Percentiles rank a stretch among this genome's conserved stretches.
phyloP scores from a whole-genome alignment of 306 rosid genomes.

The Cicer chorassanicum region DNA sequence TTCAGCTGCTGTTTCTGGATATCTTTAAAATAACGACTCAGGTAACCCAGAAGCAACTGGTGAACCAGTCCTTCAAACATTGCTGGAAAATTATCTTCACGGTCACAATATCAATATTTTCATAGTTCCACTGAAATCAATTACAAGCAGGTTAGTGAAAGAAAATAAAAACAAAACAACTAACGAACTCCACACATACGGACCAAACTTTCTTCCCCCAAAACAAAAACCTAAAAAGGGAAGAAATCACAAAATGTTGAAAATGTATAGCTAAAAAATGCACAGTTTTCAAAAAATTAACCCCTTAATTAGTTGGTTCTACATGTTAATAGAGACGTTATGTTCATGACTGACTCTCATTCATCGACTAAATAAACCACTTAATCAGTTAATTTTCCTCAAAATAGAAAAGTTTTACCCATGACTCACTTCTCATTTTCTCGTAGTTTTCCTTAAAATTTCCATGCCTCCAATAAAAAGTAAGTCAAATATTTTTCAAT shows the following conservation, averaged over 20 bases:
- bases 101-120: constrained; percentile 30
- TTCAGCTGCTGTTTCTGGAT: constrained; percentile 88
- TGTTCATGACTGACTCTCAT: background rate
- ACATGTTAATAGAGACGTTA: background rate
- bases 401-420: background rate
- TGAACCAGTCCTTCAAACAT: constrained; percentile 87
- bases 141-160: constrained; percentile 36
- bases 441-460: background rate
- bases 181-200: background rate
- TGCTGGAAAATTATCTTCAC: constrained; percentile 39
- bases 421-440: background rate
- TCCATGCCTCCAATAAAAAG: constrained; percentile 7
- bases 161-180: constrained; percentile 4
- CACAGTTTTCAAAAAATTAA: background rate
- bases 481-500: background rate
- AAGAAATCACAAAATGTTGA: background rate
- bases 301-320: background rate
- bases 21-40: constrained; percentile 81
- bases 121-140: constrained; percentile 46
- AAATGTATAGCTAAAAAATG: background rate
- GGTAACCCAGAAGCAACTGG: constrained; percentile 80
- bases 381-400: background rate
- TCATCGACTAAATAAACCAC: background rate
- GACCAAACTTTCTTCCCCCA: background rate
- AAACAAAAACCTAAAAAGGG: background rate